These are phyloP conservation scores for Xylaria polymorpha DNA, from an alignment of 2,329 filamentous ascomycete species.

Conservation along the genomic window DNA sequence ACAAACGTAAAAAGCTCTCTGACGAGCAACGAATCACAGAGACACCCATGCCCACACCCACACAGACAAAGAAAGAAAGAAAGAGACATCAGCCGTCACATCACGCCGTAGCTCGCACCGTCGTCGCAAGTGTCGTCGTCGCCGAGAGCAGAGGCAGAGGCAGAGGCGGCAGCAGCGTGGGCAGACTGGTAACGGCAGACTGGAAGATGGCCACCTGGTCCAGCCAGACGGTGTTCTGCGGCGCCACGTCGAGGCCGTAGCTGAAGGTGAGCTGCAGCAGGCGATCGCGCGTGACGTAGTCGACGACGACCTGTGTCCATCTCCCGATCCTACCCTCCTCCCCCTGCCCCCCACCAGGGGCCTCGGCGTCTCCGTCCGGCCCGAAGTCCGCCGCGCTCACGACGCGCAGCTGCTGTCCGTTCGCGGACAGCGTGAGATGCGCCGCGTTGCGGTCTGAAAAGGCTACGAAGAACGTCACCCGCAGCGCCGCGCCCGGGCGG, in stretches of 20 bases:
- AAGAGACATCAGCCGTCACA: neutral
- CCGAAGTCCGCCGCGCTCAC: slow-evolving; percentile 22
- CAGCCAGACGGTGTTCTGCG: slow-evolving; percentile 40
- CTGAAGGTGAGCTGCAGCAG: slow-evolving; percentile 44
- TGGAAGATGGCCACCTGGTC: slow-evolving; percentile 41
- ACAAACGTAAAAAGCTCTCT: too few species aligned
- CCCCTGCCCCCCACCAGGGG: neutral
- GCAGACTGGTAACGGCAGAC: neutral
- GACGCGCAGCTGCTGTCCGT: slow-evolving; percentile 49
- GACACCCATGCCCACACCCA: neutral
- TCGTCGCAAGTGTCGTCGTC: slow-evolving; percentile 29
- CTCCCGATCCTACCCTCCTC: neutral
- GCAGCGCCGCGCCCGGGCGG: slow-evolving; percentile 31
- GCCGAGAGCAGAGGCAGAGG: neutral
- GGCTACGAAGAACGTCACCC: slow-evolving; percentile 41
- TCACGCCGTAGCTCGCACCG: neutral
- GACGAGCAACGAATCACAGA: neutral
- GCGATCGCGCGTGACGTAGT: slow-evolving; percentile 55
- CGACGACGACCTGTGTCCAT: slow-evolving; percentile 58
- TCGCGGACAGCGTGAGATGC: slow-evolving; percentile 51
- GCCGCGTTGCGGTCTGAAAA: slow-evolving; percentile 50
- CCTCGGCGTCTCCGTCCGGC: slow-evolving; percentile 11
- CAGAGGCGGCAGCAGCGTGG: neutral
- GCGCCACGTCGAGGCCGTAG: slow-evolving; percentile 38
- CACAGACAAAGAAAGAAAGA: neutral